Percentiles rank a stretch among this genome's conserved stretches.
These are phyloP conservation scores for Fraxinus xanthoxyloides DNA, from an alignment of 305 asterid species.

Conservation along the genomic window DNA sequence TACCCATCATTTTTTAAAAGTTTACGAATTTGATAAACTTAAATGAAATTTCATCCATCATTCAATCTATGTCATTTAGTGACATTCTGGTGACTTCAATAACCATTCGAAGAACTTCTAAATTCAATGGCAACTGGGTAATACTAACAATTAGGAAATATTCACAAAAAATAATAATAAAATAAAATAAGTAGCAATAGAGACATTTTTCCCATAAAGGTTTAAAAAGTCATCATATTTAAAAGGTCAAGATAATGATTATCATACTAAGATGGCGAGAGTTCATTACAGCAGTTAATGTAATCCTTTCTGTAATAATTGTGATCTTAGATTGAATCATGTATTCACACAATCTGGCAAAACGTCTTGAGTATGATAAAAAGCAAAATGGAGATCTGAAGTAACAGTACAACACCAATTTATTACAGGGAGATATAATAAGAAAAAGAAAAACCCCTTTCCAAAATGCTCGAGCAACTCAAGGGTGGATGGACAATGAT, in stretches of 20 bases:
- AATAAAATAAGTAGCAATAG: not conserved
- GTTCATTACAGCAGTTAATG: not conserved
- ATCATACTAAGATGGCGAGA: not conserved
- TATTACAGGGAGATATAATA: constrained; percentile 23
- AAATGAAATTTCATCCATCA: not conserved
- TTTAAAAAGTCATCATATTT: not conserved
- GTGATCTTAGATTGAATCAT: not conserved
- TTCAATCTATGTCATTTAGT: not conserved
- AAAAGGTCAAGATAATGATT: not conserved
- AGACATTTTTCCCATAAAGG: not conserved
- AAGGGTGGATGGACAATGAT: constrained; percentile 17
- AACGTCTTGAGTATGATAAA: constrained; percentile 14
- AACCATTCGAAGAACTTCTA: not conserved
- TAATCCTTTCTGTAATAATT: not conserved
- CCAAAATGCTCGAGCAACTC: constrained; percentile 17
- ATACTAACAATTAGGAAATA: not conserved
- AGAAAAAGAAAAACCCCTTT: constrained; percentile 13
- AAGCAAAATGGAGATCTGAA: not conserved
- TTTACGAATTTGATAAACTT: not conserved
- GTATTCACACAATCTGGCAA: constrained; percentile 18
- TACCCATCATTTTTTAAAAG: not conserved
- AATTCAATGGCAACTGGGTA: not conserved
- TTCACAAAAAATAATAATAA: not conserved
- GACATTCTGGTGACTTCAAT: not conserved
- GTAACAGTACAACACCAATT: constrained; percentile 20